Conservation (phyloP, 1,284 basidiomycete species). For the Peniophora sp. region DNA sequence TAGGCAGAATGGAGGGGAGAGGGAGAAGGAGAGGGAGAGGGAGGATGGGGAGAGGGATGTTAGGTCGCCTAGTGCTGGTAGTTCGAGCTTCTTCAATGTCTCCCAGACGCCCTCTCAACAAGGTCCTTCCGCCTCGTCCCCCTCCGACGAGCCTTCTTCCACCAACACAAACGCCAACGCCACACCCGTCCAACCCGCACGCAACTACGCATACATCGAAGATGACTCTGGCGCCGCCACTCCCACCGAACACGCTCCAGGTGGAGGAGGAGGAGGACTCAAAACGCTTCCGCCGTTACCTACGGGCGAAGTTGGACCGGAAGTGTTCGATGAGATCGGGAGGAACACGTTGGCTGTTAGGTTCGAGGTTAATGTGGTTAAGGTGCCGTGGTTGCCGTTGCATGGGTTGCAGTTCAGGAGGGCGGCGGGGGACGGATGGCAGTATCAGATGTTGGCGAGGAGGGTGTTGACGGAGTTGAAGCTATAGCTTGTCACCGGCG, state of each 20-base stretch:
- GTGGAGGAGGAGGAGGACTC: too few species aligned
- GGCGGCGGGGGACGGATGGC: conserved; percentile 91
- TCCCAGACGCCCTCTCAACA: conserved; percentile 45
- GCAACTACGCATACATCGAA: not conserved
- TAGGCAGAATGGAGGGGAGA: conserved; percentile 40
- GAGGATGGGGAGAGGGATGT: too few species aligned
- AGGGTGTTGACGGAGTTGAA: conserved; percentile 90
- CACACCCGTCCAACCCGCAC: conserved; percentile 59
- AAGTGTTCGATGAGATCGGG: conserved; percentile 66
- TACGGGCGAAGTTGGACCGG: conserved; percentile 57
- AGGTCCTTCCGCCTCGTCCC: conserved; percentile 26
- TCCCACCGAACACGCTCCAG: conserved; percentile 18
- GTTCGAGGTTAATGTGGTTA: conserved; percentile 93
- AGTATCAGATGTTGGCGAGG: conserved; percentile 95
- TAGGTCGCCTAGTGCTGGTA: conserved; percentile 57
- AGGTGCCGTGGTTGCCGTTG: conserved; percentile 90
- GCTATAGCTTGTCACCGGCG: conserved; percentile 35
- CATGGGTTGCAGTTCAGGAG: conserved; percentile 96
- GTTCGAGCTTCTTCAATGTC: conserved; percentile 76
- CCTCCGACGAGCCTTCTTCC: conserved; percentile 20
- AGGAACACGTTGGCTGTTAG: conserved; percentile 76
- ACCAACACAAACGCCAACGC: conserved; percentile 45
- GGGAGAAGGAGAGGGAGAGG: conserved; percentile 17
- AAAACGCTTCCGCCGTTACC: conserved; percentile 36
- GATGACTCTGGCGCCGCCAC: conserved; percentile 31